Conservation (phyloP, 495 filamentous ascomycete species). For the Lepraria neglecta region DNA sequence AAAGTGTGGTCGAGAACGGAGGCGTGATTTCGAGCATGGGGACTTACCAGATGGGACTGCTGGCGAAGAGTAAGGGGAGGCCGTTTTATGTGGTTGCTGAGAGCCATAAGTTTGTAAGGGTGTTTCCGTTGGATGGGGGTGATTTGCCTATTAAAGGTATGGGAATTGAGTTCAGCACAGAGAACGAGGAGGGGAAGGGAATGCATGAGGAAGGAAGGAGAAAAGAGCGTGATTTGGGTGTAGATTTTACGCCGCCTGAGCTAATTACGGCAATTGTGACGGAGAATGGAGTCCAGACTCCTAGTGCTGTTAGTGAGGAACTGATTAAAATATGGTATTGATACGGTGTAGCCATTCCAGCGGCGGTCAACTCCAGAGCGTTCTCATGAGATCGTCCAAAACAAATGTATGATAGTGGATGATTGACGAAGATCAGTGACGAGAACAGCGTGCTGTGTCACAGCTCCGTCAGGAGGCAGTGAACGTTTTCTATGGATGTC, state of each 20-base stretch:
- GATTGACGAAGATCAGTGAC: too few species aligned
- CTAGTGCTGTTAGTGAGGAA: slow-evolving; percentile 71
- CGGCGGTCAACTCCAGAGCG: too few species aligned
- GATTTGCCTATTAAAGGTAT: slow-evolving; percentile 70
- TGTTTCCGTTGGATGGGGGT: slow-evolving; percentile 73
- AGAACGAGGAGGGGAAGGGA: slow-evolving; percentile 34
- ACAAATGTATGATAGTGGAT: too few species aligned
- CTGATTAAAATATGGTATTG: slow-evolving; percentile 74
- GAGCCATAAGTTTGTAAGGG: slow-evolving; percentile 87
- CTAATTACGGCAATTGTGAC: slow-evolving; percentile 76
- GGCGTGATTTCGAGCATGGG: slow-evolving; percentile 86
- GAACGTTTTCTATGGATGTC: too few species aligned
- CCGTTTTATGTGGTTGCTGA: slow-evolving; percentile 89
- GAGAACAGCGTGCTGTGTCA: too few species aligned
- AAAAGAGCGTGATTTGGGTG: slow-evolving; percentile 41
- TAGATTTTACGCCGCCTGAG: slow-evolving; percentile 85
- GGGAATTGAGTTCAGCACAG: slow-evolving; percentile 61
- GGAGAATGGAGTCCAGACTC: slow-evolving; percentile 66
- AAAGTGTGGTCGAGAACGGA: slow-evolving; percentile 89
- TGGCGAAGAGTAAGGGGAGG: slow-evolving; percentile 70
- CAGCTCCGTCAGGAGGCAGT: too few species aligned
- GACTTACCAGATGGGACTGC: slow-evolving; percentile 79
- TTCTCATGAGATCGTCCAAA: too few species aligned
- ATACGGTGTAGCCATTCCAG: slow-evolving; percentile 15
- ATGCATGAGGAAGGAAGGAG: slow-evolving; percentile 28